Conservation (phyloP, 192 early-diverging fungal species). For the Coemansia interrupta region DNA sequence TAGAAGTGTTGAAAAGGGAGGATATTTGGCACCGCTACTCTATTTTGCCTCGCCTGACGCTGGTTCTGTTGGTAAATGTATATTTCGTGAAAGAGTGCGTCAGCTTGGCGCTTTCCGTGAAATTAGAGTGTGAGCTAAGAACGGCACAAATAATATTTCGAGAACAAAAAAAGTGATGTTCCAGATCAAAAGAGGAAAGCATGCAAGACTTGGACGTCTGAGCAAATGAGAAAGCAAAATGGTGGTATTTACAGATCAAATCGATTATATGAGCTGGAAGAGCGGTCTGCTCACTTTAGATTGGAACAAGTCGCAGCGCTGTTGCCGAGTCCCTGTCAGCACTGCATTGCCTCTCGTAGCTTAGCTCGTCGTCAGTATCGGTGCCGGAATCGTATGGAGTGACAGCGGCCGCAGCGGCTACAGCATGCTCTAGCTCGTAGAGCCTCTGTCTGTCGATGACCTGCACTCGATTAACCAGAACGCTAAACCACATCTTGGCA, state of each 20-base stretch:
- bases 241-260: background rate
- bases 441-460: slow-evolving; percentile 2
- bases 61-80: no score
- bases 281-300: background rate
- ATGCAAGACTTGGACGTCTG: no score
- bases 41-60: no score
- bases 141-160: no score
- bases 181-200: no score
- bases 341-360: background rate
- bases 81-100: no score
- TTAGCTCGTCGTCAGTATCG: background rate
- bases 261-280: background rate
- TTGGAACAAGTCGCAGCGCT: slow-evolving; percentile 1
- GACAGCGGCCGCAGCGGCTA: slow-evolving; percentile 2
- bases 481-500: slow-evolving; percentile 27
- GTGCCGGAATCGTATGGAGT: background rate
- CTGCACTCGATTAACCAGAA: slow-evolving; percentile 9
- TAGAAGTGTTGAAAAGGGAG: no score
- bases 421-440: background rate
- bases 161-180: no score
- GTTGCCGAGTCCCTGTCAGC: slow-evolving; percentile 1
- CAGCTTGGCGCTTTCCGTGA: no score
- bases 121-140: no score
- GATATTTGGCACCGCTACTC: no score
- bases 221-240: no score